Evolutionary conservation across 78 protist genomes (phyloP), one percentile per base, ranked within the genome.

Genomic region (Dictyostelium purpureum): DNA sequence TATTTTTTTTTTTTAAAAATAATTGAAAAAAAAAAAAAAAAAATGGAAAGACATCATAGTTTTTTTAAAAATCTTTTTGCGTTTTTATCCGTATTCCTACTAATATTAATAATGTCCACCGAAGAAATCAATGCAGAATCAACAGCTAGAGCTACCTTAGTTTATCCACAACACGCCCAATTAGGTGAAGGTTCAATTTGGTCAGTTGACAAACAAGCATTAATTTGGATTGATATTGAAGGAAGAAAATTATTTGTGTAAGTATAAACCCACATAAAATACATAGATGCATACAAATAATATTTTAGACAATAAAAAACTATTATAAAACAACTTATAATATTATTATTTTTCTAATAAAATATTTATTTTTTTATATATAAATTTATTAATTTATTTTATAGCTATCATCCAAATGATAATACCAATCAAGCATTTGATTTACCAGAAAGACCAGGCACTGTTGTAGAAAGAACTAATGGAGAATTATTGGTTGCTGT

Each of bases 181-280:
- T 56, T 82, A 11, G 90, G 90, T 52, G 90, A 82, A 70, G 90
- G 90, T 47, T 31, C 79, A 31, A 47, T 47, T 71, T 82, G 90
- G 90, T 73, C 76, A 14, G 31, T 4, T 56, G 9, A 38, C 10
- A 65, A 54, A 31, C 28, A 56, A 56, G 57, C 70, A 42, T 31
- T 82, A 38, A 70, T 70, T 70, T 82, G 79, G 78, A 51, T 82
- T 33, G 90, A 82, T 42, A 82, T 82, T 26, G 90, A 82, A 35
- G 90, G 90, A 4, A 67, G 28, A 19, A 45, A 82, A 70, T 56
- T 82, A 51, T 31, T 38, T 40, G 51, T 70, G 78, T 80, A 67
- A 49, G 35, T 80, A 51, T 6, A 35, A 71, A 21, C n/a, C n/a
- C n/a, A n/a, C n/a, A 6, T 11, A 7, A 49, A 49, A 61, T n/a